Evolutionary conservation across 108 stramenopile genomes (phyloP).

Genomic region (Discostella pseudostelligera): DNA sequence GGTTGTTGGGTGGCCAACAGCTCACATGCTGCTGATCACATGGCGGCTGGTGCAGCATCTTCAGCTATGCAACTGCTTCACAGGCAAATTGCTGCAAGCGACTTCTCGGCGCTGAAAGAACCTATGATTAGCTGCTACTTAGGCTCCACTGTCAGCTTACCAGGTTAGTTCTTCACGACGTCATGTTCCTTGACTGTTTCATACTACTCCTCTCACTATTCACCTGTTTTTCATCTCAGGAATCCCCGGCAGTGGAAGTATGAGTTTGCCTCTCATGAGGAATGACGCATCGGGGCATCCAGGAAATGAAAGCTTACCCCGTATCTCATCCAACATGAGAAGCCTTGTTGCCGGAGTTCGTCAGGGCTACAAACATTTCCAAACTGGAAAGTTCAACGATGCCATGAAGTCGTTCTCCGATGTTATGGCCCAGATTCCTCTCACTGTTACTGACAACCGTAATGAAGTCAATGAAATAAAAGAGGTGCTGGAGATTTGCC

Average conservation of each 20-base stretch:
- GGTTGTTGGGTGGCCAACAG: constrained; percentile 90
- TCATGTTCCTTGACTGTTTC: constrained; percentile 7
- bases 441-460: constrained; percentile 80
- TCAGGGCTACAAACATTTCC: constrained; percentile 91
- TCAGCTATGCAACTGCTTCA: constrained; percentile 97
- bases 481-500: constrained; percentile 90
- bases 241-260: constrained; percentile 73
- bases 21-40: constrained; percentile 95
- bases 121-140: constrained; percentile 84
- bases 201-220: too few relatives aligned
- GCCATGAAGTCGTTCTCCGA: constrained; percentile 69
- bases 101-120: constrained; percentile 82
- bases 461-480: constrained; percentile 90
- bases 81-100: constrained; percentile 95
- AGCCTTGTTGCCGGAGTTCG: constrained; percentile 80
- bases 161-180: constrained; percentile 42
- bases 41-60: constrained; percentile 92
- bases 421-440: constrained; percentile 86
- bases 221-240: constrained; percentile 30
- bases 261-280: constrained; percentile 77
- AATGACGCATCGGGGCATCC: constrained; percentile 82
- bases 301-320: constrained; percentile 81
- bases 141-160: constrained; percentile 86
- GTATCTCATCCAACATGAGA: constrained; percentile 58
- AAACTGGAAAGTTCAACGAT: constrained; percentile 94